A percentile compares a stretch with the other conserved stretches of the same genome.
Evolutionary conservation across 257 asterid species (phyloP).

Genomic region (Hygrophila difformis): DNA sequence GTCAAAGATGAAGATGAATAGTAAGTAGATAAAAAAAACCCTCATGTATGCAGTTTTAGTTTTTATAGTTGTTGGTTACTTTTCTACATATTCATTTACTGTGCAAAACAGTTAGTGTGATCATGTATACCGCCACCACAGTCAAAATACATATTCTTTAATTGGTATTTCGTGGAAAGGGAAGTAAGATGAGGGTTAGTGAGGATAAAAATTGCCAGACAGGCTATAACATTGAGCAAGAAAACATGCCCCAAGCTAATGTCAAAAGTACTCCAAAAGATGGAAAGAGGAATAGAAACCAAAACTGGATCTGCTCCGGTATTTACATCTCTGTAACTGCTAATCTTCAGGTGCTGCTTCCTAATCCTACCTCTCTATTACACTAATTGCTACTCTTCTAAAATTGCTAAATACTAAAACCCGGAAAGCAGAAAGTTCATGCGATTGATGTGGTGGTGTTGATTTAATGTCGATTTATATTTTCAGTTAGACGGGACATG

Average conservation of each 20-base stretch:
- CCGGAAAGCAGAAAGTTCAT: constrained; percentile 5
- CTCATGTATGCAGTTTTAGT: background rate
- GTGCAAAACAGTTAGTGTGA: background rate
- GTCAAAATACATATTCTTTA: background rate
- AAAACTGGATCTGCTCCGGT: constrained; percentile 19
- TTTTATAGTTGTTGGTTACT: constrained; percentile 5
- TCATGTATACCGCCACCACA: constrained; percentile 3
- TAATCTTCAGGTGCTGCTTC: constrained; percentile 2
- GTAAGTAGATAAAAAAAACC: constrained; percentile 9
- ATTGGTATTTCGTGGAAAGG: background rate
- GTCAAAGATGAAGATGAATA: constrained; percentile 50
- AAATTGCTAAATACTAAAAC: constrained; percentile 3
- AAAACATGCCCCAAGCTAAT: background rate
- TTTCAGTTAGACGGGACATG: constrained; percentile 78
- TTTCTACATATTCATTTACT: too few relatives aligned
- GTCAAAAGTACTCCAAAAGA: background rate
- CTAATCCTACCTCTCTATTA: constrained; percentile 8
- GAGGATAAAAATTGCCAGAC: too few relatives aligned
- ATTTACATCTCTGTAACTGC: constrained; percentile 19
- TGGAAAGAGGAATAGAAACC: background rate
- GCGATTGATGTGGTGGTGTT: background rate
- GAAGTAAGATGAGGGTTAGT: background rate
- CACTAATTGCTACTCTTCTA: constrained; percentile 9
- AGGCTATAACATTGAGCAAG: background rate
- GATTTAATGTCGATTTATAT: background rate